phyloP scores from a whole-genome alignment of 2,329 filamentous ascomycete genomes.

The Esteya vermicola region DNA sequence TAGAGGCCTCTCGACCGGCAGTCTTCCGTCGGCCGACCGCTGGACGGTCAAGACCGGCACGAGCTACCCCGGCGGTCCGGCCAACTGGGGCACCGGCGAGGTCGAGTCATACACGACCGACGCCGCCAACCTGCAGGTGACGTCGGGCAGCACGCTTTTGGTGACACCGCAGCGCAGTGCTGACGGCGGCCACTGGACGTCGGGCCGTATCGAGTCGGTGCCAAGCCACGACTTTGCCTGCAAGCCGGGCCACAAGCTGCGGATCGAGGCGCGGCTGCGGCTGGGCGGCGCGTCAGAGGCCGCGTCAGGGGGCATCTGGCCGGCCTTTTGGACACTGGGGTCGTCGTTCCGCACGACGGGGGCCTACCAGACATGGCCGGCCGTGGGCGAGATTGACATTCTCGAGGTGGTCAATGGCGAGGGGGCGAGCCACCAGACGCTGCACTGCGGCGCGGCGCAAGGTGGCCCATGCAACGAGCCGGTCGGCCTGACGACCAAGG shows the following conservation, averaged over 20 bases:
- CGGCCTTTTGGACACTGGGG: slow-evolving; percentile 31
- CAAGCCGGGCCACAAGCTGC: slow-evolving; percentile 18
- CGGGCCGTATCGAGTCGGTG: slow-evolving; percentile 27
- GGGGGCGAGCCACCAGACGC: slow-evolving; percentile 18
- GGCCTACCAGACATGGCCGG: slow-evolving; percentile 26
- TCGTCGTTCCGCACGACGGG: slow-evolving; percentile 17
- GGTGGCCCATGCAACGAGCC: slow-evolving; percentile 28
- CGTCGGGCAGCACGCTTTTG: slow-evolving; percentile 18
- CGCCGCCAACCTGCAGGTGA: not conserved
- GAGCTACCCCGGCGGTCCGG: slow-evolving; percentile 27
- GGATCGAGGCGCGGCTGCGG: slow-evolving; percentile 23
- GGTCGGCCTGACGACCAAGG: slow-evolving; percentile 17
- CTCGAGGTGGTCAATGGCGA: slow-evolving; percentile 27
- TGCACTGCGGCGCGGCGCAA: slow-evolving; percentile 25
- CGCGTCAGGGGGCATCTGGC: slow-evolving; percentile 26
- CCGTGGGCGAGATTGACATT: slow-evolving; percentile 29
- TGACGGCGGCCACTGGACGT: slow-evolving; percentile 22
- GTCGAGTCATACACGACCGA: slow-evolving; percentile 29
- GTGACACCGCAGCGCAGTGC: slow-evolving; percentile 18
- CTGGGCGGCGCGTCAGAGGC: slow-evolving; percentile 15
- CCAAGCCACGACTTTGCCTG: slow-evolving; percentile 20
- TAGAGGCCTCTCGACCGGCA: slow-evolving; percentile 14
- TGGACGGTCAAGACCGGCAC: slow-evolving; percentile 31
- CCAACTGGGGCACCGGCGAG: slow-evolving; percentile 34
- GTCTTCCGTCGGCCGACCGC: slow-evolving; percentile 22